Percentiles rank a stretch among this genome's conserved stretches.
These are phyloP conservation scores for Drechslerella dactyloides DNA, from an alignment of 2,329 filamentous ascomycete genomes.

Conservation along the genomic window DNA sequence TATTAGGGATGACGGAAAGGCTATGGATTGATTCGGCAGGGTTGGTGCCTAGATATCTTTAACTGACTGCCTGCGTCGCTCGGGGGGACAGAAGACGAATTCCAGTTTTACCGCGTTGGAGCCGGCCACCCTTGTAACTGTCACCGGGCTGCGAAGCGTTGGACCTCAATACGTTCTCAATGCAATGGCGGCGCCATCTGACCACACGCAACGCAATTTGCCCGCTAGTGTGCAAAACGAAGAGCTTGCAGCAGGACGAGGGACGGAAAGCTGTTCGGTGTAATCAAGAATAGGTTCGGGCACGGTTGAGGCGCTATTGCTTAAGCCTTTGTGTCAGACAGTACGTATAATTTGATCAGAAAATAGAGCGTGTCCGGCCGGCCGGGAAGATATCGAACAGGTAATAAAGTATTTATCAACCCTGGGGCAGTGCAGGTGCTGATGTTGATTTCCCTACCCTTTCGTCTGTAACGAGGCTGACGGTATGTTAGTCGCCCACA, in stretches of 20 bases:
- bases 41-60: constrained; percentile 37
- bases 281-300: constrained; percentile 43
- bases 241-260: constrained; percentile 24
- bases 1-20: constrained; percentile 26
- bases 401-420: constrained; percentile 45
- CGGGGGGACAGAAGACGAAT: constrained; percentile 18
- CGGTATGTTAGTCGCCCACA: background rate
- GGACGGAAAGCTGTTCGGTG: constrained; percentile 30
- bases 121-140: constrained; percentile 29
- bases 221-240: constrained; percentile 12
- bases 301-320: constrained; percentile 27
- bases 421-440: constrained; percentile 35
- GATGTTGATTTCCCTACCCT: constrained; percentile 14
- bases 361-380: constrained; percentile 22
- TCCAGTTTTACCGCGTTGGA: constrained; percentile 29
- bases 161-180: constrained; percentile 24
- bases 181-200: constrained; percentile 19
- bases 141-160: constrained; percentile 1
- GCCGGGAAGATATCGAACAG: constrained; percentile 17
- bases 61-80: constrained; percentile 26
- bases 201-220: constrained; percentile 43
- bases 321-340: constrained; percentile 38
- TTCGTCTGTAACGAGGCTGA: constrained; percentile 39
- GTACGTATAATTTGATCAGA: constrained; percentile 32
- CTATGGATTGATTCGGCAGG: constrained; percentile 34